These are phyloP conservation scores for Penicillium antarcticum DNA, from an alignment of 495 filamentous ascomycete species.

Conservation along the genomic window DNA sequence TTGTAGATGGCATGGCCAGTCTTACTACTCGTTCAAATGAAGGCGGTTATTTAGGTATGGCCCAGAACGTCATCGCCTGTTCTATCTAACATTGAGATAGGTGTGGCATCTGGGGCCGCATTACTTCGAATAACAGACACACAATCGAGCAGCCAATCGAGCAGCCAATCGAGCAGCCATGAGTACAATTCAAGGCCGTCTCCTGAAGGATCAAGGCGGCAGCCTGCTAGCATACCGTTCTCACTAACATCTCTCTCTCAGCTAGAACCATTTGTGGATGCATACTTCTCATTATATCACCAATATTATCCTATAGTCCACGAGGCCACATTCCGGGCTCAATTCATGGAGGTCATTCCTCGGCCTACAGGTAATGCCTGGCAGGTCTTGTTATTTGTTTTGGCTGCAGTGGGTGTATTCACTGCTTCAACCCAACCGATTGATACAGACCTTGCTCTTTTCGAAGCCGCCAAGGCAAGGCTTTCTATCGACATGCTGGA, in stretches of 20 bases:
- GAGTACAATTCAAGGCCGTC: background rate
- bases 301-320: slow-evolving; percentile 19
- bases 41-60: slow-evolving; percentile 14
- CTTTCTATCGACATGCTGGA: slow-evolving; percentile 21
- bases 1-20: slow-evolving; percentile 21
- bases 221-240: slow-evolving; percentile 2
- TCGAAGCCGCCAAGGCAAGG: slow-evolving; percentile 15
- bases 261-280: slow-evolving; percentile 16
- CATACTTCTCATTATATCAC: slow-evolving; percentile 18
- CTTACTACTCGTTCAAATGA: slow-evolving; percentile 14
- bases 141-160: background rate
- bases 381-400: slow-evolving; percentile 15
- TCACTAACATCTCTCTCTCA: slow-evolving; percentile 6
- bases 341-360: slow-evolving; percentile 19
- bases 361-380: slow-evolving; percentile 12
- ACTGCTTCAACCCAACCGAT: slow-evolving; percentile 7
- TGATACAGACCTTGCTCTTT: slow-evolving; percentile 11
- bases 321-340: slow-evolving; percentile 21
- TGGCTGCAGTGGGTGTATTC: slow-evolving; percentile 14
- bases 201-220: background rate
- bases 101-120: slow-evolving; percentile 16
- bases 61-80: too few species aligned
- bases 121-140: slow-evolving; percentile 11
- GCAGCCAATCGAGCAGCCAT: background rate
- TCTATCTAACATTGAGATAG: background rate